Base-by-base conservation (phyloP, 2,329 filamentous ascomycete genomes). In the Neodidymelliopsis sp. region DNA sequence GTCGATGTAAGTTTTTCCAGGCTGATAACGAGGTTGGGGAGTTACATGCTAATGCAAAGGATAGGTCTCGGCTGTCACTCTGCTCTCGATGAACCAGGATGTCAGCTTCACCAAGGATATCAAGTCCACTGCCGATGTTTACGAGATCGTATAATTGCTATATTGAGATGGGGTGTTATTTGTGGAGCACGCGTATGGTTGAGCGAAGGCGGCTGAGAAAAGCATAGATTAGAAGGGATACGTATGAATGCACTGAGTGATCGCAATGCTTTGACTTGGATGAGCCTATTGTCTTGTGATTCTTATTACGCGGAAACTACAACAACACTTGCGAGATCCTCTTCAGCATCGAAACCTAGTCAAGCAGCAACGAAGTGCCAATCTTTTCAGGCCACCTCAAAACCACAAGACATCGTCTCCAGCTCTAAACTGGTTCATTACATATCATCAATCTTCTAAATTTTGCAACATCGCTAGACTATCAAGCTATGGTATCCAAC, bases 81-180 rank as follows among this genome's bases (percentile, higher is more conserved):
- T 94, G 61, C 66, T 92, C 46, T 89, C 90, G 57, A 84, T 89
- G 78, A 83, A 86, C 58, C 88, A 93, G 71, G 85, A 90, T 39
- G 87, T 95, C 42, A 85, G 85, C 15, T 95, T 91, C 76, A 89
- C 88, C 35, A 93, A 91, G 76, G 89, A 94, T 48, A 77, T 92
- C 70, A 90, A 86, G 75, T 90, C 85, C 15, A 78, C 85, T 45
- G 87, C 90, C 4, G 90, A 93, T 59, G 84, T 83, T 57, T 95
- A 90, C 74, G 67, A 86, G 54, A 87, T 95, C 67, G 87, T 90
- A 75, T 93, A 85, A 33, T n/a, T n/a, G n/a, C n/a, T n/a, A n/a
- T n/a, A n/a, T n/a, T n/a, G n/a, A n/a, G n/a, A n/a, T n/a, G n/a
- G n/a, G n/a, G n/a, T n/a, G n/a, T n/a, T n/a, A n/a, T n/a, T n/a